Conservation (phyloP, 129 eudicot species). For the Helianthus tuberosus region DNA sequence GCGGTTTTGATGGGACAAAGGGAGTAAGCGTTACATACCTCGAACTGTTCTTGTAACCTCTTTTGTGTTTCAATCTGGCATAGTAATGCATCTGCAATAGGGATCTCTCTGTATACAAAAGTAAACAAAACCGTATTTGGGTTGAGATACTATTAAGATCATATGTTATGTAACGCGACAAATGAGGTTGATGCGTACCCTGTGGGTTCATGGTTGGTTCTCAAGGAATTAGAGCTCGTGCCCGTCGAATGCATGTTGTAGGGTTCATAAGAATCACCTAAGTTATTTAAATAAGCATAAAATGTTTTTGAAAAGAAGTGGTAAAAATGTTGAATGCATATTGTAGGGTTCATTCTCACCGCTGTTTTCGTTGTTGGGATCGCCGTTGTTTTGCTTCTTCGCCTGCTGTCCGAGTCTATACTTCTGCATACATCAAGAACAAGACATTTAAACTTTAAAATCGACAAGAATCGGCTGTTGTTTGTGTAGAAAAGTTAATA, state of each 20-base stretch:
- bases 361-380: conserved; percentile 53
- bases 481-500: neutral
- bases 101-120: conserved; percentile 55
- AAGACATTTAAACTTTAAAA: neutral
- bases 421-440: conserved; percentile 55
- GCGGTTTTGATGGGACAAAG: neutral
- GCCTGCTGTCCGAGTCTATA: conserved; percentile 91
- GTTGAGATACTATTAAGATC: conserved; percentile 13
- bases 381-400: conserved; percentile 61
- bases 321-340: conserved; percentile 5
- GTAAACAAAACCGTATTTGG: neutral
- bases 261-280: conserved; percentile 61
- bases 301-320: neutral
- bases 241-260: conserved; percentile 52
- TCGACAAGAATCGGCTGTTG: neutral
- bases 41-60: conserved; percentile 81
- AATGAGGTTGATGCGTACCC: conserved; percentile 38
- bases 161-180: neutral
- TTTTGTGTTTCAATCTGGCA: conserved; percentile 81
- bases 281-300: neutral
- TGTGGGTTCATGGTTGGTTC: conserved; percentile 41
- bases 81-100: conserved; percentile 63
- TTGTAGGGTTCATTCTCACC: conserved; percentile 44
- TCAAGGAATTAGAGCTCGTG: conserved; percentile 50
- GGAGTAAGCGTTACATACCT: conserved; percentile 46